These are phyloP conservation scores for Podospora didyma DNA, from an alignment of 495 filamentous ascomycete genomes.

Conservation along the genomic window DNA sequence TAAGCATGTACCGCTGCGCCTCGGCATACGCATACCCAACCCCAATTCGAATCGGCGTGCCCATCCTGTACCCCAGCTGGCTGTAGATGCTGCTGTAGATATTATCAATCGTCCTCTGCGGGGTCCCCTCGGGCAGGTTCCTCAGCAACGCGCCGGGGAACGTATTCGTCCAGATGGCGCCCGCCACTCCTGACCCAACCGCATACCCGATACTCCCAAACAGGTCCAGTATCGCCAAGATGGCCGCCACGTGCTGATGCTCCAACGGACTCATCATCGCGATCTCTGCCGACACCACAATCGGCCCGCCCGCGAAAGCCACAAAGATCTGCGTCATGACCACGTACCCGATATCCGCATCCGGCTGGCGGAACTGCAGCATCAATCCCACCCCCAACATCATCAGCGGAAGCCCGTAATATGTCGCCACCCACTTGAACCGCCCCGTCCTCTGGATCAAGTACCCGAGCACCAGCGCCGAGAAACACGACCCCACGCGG, in stretches of 20 bases:
- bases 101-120: constrained; percentile 11
- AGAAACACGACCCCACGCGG: constrained; percentile 62
- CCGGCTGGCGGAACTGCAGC: constrained; percentile 61
- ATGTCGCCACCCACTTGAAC: constrained; percentile 58
- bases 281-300: constrained; percentile 59
- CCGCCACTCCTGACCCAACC: constrained; percentile 55
- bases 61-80: constrained; percentile 51
- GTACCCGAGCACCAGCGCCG: constrained; percentile 50
- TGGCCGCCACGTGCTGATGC: constrained; percentile 60
- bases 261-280: constrained; percentile 59
- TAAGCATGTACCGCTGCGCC: constrained; percentile 49
- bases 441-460: constrained; percentile 52
- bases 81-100: constrained; percentile 51
- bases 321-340: constrained; percentile 77
- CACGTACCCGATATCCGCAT: constrained; percentile 52
- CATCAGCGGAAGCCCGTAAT: constrained; percentile 59
- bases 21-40: constrained; percentile 54
- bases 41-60: constrained; percentile 44
- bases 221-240: constrained; percentile 57
- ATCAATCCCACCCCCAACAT: constrained; percentile 65
- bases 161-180: constrained; percentile 61
- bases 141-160: constrained; percentile 47
- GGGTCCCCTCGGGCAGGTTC: constrained; percentile 54
- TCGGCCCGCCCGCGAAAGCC: constrained; percentile 56
- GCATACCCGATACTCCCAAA: constrained; percentile 60